A percentile compares a stretch with the other conserved stretches of the same genome.
These are phyloP conservation scores for Penicillium robsamsonii DNA, from an alignment of 495 filamentous ascomycete genomes.

Conservation along the genomic window DNA sequence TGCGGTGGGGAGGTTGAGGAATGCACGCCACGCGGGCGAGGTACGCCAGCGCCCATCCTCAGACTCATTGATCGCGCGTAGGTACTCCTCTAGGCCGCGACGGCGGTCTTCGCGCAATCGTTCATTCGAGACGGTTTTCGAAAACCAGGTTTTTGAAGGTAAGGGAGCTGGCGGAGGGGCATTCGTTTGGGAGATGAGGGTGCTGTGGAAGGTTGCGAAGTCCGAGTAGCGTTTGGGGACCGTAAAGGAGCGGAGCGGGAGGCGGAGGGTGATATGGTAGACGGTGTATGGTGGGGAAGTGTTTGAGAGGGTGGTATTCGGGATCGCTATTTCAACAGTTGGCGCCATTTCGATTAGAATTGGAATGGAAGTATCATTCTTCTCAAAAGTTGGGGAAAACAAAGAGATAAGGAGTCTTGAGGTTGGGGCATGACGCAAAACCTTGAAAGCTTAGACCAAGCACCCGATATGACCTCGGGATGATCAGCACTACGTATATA, in stretches of 20 bases:
- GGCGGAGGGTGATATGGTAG: constrained; percentile 87
- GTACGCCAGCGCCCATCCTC: constrained; percentile 83
- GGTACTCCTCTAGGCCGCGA: constrained; percentile 72
- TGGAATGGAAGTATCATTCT: background rate
- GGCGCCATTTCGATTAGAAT: constrained; percentile 59
- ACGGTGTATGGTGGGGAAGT: constrained; percentile 75
- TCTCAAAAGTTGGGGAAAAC: constrained; percentile 3
- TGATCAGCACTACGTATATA: constrained; percentile 4
- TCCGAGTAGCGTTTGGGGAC: constrained; percentile 94
- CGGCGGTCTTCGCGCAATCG: constrained; percentile 79
- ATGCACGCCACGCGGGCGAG: constrained; percentile 77
- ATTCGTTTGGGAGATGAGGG: constrained; percentile 63
- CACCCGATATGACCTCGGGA: background rate
- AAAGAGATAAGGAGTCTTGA: constrained; percentile 1
- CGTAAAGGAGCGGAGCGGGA: constrained; percentile 83
- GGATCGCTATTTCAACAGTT: constrained; percentile 77
- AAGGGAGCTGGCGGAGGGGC: constrained; percentile 62
- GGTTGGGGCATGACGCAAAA: constrained; percentile 17
- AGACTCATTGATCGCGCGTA: constrained; percentile 72
- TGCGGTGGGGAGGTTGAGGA: constrained; percentile 74
- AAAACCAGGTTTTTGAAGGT: constrained; percentile 83
- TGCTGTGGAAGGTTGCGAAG: constrained; percentile 73
- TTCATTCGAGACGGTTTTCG: constrained; percentile 71
- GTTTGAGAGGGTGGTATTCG: constrained; percentile 62
- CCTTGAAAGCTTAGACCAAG: constrained; percentile 10